Evolutionary conservation across 148 eudicot genomes (phyloP), one percentile per base, ranked within the genome.

Genomic region (Vaccinium corymbosum): DNA sequence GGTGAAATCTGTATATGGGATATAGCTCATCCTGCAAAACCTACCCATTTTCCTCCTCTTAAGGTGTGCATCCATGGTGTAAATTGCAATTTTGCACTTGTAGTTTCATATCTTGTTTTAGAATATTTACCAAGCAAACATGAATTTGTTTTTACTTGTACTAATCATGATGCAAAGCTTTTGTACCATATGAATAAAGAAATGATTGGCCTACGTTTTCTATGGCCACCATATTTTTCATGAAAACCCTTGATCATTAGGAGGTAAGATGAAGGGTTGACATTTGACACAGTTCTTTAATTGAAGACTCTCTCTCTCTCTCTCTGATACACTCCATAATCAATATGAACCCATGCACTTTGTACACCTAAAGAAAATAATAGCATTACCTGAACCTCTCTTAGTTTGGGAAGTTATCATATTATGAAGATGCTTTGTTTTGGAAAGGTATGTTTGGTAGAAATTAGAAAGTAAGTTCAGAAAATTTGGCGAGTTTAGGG

Each of bases 1-100:
- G 99, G 99, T 50, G 98, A 97, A 87, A 97, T 97, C 10, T 93
- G 93, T 87, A 90, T 97, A 75, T 97, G 99, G 99, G 98, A 97
- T 92, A 56, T 97, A 88, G 85, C 92, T 76, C 85, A 90, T 82
- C 98, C 95, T 20, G 80, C 87, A 61, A 92, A 90, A 52, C 96
- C 98, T 83, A 85, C 88, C 13, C 95, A 90, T 85, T 93, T 89
- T 88, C 97, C 97, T 51, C 92, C 97, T 82, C 94, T 94, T 50
- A 92, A 85, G 93, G 99, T 94, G 91, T 86, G 86, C 6, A 80
- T 2, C 50, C 71, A 38, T 35, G n/a, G 53, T n/a, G 22, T 80
- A 4, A 42, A 42, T 59, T 14, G 32, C 49, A 22, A 14, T 55
- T 55, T 59, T 14, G 56, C 49, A 11, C 22, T 55, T 55, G 64